phyloP scores from a whole-genome alignment of 2,329 filamentous ascomycete genomes.

The Colletotrichum aenigma region DNA sequence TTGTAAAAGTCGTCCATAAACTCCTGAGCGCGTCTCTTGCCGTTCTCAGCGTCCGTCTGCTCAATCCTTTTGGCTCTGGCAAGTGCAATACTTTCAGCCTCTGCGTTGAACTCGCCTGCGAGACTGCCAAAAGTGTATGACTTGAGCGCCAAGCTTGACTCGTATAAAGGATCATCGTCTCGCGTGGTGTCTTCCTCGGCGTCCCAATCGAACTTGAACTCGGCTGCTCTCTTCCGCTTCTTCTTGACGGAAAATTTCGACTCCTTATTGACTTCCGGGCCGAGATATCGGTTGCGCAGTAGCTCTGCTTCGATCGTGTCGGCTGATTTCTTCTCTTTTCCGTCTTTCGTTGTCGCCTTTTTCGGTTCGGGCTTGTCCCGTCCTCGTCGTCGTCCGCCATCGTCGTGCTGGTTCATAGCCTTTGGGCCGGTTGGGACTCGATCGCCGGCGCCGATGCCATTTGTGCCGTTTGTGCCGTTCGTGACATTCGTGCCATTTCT shows the following conservation, averaged over 20 bases:
- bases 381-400: conserved; percentile 40
- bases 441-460: conserved; percentile 61
- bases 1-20: conserved; percentile 84
- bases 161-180: conserved; percentile 82
- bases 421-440: conserved; percentile 13
- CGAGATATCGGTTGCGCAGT: conserved; percentile 85
- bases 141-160: conserved; percentile 17
- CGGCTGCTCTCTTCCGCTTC: conserved; percentile 89
- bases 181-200: conserved; percentile 88
- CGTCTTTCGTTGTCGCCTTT: conserved; percentile 46
- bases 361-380: conserved; percentile 51
- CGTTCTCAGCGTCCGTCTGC: conserved; percentile 76
- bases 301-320: conserved; percentile 76
- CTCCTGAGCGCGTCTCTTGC: conserved; percentile 75
- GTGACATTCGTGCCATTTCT: conserved; percentile 28
- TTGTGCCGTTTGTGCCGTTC: conserved; percentile 25
- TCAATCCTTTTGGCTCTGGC: conserved; percentile 73
- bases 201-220: conserved; percentile 99
- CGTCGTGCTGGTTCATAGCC: not conserved
- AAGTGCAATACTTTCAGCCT: conserved; percentile 57
- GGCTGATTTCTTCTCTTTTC: conserved; percentile 42
- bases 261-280: conserved; percentile 79
- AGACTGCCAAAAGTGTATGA: conserved; percentile 50
- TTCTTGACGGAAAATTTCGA: conserved; percentile 94
- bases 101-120: conserved; percentile 56